Base-by-base conservation (phyloP, 1,284 basidiomycete genomes). In the Austroboletus novae-zelandiae region DNA sequence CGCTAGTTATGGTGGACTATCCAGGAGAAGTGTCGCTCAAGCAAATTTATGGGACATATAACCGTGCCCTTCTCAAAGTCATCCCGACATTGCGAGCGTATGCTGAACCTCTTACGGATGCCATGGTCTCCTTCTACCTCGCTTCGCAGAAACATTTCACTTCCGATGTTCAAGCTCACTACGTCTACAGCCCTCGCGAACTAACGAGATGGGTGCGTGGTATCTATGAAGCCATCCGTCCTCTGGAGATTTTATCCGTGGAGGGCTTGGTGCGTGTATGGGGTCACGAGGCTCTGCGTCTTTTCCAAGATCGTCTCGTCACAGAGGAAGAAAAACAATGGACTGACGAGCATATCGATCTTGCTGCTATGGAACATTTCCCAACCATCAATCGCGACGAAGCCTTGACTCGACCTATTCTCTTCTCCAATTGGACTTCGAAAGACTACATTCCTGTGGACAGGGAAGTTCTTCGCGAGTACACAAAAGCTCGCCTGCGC, bases 371-470 rank as follows among this genome's bases (percentile, higher is more conserved):
- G 72, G 77, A 84, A 51, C 85, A 96, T 67, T 99, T 99, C 85
- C 95, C 95, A 0, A 94, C 89, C 7, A 87, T 98, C 67, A 87
- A 91, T 64, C 78, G 80, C 30, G 83, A 85, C 17, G 91, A 96
- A 64, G 89, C 92, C 1, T 79, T 99, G 27, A 71, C 65, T 23
- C 83, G 97, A 18, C 97, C 98, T 0, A 96, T 99, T 58, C 75
- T 99, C 32, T 99, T 95, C 78, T 97, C 94, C 5, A 98, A 99
- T 69, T 99, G 97, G 97, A 97, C 96, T 1, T 95, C 95, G n/a
- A 94, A 95, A 72, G 78, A 98, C 68, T 98, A 98, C 68, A 85
- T 97, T 51, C 86, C 94, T 4, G 96, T 99, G 43, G 93, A 97
- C 56, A 83, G 97, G 48, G 96, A 97, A 62, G 78, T 84, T 37